Conservation (phyloP, 345 rosid species). For the Ricinus communis region DNA sequence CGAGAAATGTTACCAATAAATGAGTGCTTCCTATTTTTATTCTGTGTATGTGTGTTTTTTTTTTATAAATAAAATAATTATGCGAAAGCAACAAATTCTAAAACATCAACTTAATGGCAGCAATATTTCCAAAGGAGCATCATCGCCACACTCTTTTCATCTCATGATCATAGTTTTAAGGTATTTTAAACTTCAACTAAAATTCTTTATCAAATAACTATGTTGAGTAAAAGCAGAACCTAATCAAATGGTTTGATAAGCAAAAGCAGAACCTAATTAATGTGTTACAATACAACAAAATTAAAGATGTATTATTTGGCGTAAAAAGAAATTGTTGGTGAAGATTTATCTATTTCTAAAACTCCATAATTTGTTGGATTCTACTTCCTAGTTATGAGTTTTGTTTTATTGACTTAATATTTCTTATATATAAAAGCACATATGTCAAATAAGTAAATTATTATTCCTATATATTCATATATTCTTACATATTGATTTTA, state of each 20-base stretch:
- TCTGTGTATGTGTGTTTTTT: neutral
- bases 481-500: too few relatives aligned
- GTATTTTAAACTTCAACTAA: too few relatives aligned
- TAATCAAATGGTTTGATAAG: neutral
- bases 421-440: too few relatives aligned
- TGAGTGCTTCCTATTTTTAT: neutral
- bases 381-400: too few relatives aligned
- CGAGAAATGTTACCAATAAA: too few relatives aligned
- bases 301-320: too few relatives aligned
- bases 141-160: neutral
- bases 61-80: too few relatives aligned
- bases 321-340: neutral
- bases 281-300: neutral
- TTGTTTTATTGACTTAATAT: too few relatives aligned
- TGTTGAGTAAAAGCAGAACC: neutral
- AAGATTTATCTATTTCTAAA: neutral
- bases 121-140: too few relatives aligned
- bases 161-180: too few relatives aligned
- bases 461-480: too few relatives aligned
- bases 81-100: constrained; percentile 9
- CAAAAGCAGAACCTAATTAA: neutral
- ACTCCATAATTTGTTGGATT: neutral
- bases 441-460: too few relatives aligned
- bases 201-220: neutral
- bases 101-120: constrained; percentile 11